Base-by-base conservation (phyloP, 2,329 filamentous ascomycete species). In the Botrytis cinerea region DNA sequence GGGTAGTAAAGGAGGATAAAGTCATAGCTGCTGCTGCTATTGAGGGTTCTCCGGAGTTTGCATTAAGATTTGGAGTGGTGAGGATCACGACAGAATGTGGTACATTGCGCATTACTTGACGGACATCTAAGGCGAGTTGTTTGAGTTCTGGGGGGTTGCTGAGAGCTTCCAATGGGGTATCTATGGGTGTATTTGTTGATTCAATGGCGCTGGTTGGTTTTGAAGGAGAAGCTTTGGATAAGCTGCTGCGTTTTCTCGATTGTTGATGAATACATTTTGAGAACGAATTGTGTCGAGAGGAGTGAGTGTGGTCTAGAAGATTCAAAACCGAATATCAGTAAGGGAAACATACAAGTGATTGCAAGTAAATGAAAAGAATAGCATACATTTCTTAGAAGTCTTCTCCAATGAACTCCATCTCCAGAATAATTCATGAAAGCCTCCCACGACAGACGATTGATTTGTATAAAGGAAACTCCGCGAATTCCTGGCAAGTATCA, bases 1-100 rank as follows among this genome's bases (percentile, higher is more conserved):
- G 71, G 12, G 79, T 79, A 1, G 76, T 80, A 70, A 82, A 80
- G 7, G 80, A 81, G 8, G 80, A 82, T n/a, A 82, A 60, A 14
- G 80, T 79, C 76, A 81, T 81, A 10, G 78, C 79, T 43, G 48
- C 77, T 71, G 54, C 70, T 74, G 16, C 72, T 46, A 22, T 28
- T 71, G 32, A 40, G 54, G 32, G 32, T 69, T 25, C 18, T 14
- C 25, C 35, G 38, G 32, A 10, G 28, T 12, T 7, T 48, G 35
- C 10, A 57, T 51, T 8, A 28, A 35, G 25, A 25, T 61, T 54
- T 45, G 57, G 54, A 18, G 80, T 77, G 10, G 79, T 80, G 32
- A 80, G 73, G 35, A 81, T 75, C 4, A 80, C 79, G 22, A 81
- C 78, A 1, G 79, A 74, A 45, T 80, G 76, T 0, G 79, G 77